Evolutionary conservation across 352 stramenopile genomes (phyloP), one percentile per base, ranked within the genome.

Genomic region (Phytophthora capsici): DNA sequence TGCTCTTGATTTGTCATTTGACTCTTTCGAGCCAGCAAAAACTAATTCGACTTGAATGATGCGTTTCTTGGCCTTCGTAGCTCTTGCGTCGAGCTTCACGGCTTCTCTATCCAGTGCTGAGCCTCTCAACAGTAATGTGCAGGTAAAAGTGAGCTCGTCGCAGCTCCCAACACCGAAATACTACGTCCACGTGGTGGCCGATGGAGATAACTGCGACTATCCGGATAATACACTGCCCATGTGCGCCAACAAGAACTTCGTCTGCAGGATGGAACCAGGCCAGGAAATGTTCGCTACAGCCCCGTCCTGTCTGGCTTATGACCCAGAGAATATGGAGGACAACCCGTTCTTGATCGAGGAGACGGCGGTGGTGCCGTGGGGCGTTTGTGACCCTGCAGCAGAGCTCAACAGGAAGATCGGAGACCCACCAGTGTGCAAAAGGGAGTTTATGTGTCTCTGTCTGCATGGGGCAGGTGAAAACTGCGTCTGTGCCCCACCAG

Each of bases 191-290:
- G 67, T 86, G 13, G 69, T 86, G 28, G 34, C 36, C 2, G 72
- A 82, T 56, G 63, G 54, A 40, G 51, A 55, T 3, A 22, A 44
- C 16, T 86, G 77, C 53, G 61, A 63, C 23, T 74, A 56, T 34
- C 52, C 52, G 6, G 63, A 51, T 43, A 52, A 50, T 28, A 55
- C 59, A 6, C 28, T 81, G 10, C 36, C 75, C 34, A 86, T 86
- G 72, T 86, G 77, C 41, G 69, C 72, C 20, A 80, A 63, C 17
- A 71, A 72, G 8, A 50, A 72, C 58, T 80, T 72, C 43, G 77
- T 84, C 22, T 86, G 77, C 63, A 71, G 77, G 51, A 84, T 86
- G 75, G 65, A 78, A 20, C 45, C 66, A 19, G 73, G 63, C 32
- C 55, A 82, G 26, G 74, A 80, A 30, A 77, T 77, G 68, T 71